These are phyloP conservation scores for Knoxia roxburghii DNA, from an alignment of 257 asterid genomes.

Conservation along the genomic window DNA sequence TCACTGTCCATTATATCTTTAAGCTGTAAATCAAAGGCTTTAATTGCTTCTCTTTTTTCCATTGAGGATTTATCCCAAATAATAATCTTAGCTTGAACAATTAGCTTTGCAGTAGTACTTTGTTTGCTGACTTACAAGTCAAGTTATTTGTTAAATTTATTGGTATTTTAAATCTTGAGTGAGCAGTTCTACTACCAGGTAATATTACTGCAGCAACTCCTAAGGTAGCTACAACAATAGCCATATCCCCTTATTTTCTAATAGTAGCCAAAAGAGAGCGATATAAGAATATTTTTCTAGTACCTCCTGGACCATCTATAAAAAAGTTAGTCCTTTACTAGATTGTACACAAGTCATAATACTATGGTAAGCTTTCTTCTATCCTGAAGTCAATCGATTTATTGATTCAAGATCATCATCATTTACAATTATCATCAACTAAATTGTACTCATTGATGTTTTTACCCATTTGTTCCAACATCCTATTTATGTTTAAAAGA, in stretches of 20 bases:
- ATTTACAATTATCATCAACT: no score
- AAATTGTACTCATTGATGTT: no score
- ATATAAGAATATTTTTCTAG: background rate
- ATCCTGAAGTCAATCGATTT: no score
- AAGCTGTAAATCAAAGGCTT: background rate
- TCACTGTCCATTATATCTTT: background rate
- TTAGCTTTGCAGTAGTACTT: background rate
- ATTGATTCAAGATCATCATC: no score
- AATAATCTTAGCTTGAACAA: background rate
- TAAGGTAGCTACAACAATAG: background rate
- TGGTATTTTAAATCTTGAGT: background rate
- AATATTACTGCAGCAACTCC: background rate
- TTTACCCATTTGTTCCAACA: no score
- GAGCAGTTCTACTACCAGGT: background rate
- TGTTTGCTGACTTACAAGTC: background rate
- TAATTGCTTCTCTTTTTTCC: background rate
- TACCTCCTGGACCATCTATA: background rate
- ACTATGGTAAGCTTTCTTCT: background rate
- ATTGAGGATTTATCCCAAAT: background rate
- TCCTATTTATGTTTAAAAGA: background rate
- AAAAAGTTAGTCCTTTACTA: background rate
- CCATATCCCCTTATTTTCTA: background rate
- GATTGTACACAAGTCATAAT: background rate
- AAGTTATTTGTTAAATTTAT: background rate
- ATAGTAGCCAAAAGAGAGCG: background rate